Evolutionary conservation across 305 asterid genomes (phyloP), one percentile per base, ranked within the genome.

Genomic region (Ruellia speciosa): DNA sequence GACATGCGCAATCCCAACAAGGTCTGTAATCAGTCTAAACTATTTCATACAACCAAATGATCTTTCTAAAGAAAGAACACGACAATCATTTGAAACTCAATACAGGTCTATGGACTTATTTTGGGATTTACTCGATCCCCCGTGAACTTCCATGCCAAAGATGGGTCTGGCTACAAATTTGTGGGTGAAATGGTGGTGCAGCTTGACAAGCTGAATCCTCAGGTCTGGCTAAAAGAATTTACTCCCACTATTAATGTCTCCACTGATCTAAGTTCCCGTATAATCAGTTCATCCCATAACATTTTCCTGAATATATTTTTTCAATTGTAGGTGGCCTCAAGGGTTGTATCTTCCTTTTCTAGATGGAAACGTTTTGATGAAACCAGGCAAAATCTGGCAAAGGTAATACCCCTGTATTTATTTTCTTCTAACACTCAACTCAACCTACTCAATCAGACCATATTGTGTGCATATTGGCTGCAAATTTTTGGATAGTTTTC

Each of bases 1-100:
- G 99, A 92, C 81, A 48, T 92, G 50, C 82, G 90, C 56, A 92
- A 92, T 72, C 96, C 99, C 47, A 92, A 88, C 37, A 92, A 92
- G 99, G 99, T 88, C 12, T 7, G 70, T 52, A 8, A 9, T 34
- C 46, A 53, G 3, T 16, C 54, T 7, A 18, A 37, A 59, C 28
- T 46, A 39, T 6, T 52, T 55, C 14, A 52, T 59, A 31, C 3
- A 2, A 34, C 56, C 9, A 6, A 19, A 17, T 12, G 8, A 24
- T 60, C 47, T 37, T 56, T 41, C 28, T 40, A 18, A 20, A 13
- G 39, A 35, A 7, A 9, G 15, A 60, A 18, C 13, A 52, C 45
- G 45, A 57, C 49, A 34, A 49, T 19, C 52, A 45, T 62, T 59
- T 65, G 39, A 5, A 49, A 54, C 24, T 28, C 15, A 43, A 19